These are phyloP conservation scores for Globisporangium spinosum DNA, from an alignment of 352 stramenopile genomes.

Conservation along the genomic window DNA sequence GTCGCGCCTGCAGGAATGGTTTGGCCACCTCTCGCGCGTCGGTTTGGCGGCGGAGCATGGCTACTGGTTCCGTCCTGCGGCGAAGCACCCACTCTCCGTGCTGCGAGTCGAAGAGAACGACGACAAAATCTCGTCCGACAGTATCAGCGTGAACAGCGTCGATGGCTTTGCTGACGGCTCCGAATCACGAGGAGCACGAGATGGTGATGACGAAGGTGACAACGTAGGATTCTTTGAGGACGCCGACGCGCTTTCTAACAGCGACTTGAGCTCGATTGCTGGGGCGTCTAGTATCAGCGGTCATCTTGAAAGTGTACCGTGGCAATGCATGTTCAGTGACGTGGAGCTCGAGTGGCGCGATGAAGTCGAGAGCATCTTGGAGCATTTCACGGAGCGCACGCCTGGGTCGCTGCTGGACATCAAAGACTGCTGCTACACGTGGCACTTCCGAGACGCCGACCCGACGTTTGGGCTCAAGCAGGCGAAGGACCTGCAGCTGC, in stretches of 20 bases:
- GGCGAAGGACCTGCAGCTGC: slow-evolving; percentile 85
- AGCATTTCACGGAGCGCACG: slow-evolving; percentile 86
- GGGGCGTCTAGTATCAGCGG: background rate
- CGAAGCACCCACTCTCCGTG: slow-evolving; percentile 39
- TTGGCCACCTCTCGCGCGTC: slow-evolving; percentile 70
- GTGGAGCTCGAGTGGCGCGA: slow-evolving; percentile 75
- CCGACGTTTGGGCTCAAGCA: slow-evolving; percentile 83
- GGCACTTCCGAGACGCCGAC: slow-evolving; percentile 86
- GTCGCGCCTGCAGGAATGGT: slow-evolving; percentile 66
- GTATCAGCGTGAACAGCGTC: slow-evolving; percentile 12
- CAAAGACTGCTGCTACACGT: slow-evolving; percentile 87
- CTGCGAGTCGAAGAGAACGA: slow-evolving; percentile 11
- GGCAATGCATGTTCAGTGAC: slow-evolving; percentile 82
- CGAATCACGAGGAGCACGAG: background rate
- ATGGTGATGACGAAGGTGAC: background rate
- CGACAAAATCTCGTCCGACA: slow-evolving; percentile 8
- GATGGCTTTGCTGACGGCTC: background rate
- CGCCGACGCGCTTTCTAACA: background rate
- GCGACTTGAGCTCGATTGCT: background rate
- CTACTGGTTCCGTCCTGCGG: slow-evolving; percentile 76
- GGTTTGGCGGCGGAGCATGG: slow-evolving; percentile 76
- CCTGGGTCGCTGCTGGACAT: slow-evolving; percentile 80
- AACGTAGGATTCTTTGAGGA: background rate
- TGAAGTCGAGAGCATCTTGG: slow-evolving; percentile 79
- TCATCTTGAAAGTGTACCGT: slow-evolving; percentile 40